A percentile compares a stretch with the other conserved stretches of the same genome.
Evolutionary conservation across 2,329 filamentous ascomycete genomes (phyloP).

Genomic region (Curvularia sp.): DNA sequence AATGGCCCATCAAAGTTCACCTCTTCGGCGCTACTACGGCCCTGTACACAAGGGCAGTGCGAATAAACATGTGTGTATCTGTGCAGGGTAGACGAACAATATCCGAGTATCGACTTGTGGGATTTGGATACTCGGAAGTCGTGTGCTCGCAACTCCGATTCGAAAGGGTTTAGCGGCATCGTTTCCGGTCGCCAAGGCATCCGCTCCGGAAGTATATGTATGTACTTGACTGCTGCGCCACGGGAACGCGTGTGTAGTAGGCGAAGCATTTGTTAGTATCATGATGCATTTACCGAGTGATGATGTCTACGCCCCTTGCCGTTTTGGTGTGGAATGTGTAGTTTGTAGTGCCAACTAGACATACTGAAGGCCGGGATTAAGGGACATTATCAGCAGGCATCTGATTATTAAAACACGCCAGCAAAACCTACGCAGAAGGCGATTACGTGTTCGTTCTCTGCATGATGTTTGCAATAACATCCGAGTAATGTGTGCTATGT

Average conservation of each 20-base stretch:
- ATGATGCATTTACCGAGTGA: not conserved
- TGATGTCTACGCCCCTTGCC: not conserved
- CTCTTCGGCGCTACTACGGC: not conserved
- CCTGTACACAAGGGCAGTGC: constrained; percentile 11
- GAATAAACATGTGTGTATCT: constrained; percentile 4
- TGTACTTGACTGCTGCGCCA: not conserved
- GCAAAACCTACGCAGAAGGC: not conserved
- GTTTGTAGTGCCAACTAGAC: not conserved
- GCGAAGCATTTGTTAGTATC: not conserved
- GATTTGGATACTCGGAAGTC: not conserved
- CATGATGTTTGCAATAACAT: not conserved
- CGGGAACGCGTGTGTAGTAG: not conserved
- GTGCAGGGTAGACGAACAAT: not conserved
- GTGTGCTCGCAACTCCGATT: constrained; percentile 5
- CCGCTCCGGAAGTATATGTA: constrained; percentile 1
- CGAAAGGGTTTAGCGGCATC: constrained; percentile 1
- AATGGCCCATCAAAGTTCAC: constrained; percentile 1
- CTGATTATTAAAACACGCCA: not conserved
- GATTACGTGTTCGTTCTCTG: not conserved
- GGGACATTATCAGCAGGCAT: not conserved
- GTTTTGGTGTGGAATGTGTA: not conserved
- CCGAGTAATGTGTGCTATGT: not conserved
- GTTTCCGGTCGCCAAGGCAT: constrained; percentile 10
- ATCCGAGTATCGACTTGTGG: constrained; percentile 1
- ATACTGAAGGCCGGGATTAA: not conserved